A percentile compares a stretch with the other conserved stretches of the same genome.
Conservation (phyloP, 306 rosid genomes). For the Gleditsia sinensis region DNA sequence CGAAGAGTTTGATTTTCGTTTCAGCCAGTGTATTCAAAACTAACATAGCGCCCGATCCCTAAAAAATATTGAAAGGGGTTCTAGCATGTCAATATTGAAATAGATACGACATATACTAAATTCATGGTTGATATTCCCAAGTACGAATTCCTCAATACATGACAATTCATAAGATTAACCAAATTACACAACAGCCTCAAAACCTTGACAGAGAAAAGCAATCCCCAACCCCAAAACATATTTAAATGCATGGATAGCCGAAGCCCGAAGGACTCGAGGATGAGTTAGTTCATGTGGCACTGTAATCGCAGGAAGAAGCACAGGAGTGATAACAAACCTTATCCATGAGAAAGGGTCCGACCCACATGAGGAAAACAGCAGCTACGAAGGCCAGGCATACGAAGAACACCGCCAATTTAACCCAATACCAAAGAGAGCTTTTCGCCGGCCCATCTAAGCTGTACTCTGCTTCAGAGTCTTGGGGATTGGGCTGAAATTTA, state of each 20-base stretch:
- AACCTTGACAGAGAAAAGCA: conserved; percentile 19
- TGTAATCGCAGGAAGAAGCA: not conserved
- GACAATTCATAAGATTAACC: not conserved
- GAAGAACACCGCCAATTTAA: conserved; percentile 54
- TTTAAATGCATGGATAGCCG: conserved; percentile 17
- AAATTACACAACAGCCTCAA: not conserved
- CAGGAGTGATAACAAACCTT: conserved; percentile 57
- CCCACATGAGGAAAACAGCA: conserved; percentile 72
- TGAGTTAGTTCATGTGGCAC: no score
- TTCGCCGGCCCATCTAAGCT: conserved; percentile 30
- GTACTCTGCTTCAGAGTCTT: conserved; percentile 32
- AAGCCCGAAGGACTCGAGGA: not conserved
- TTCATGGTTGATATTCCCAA: not conserved
- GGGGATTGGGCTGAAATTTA: conserved; percentile 44
- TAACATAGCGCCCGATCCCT: not conserved
- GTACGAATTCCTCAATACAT: no score
- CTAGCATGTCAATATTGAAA: not conserved
- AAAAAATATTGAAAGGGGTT: not conserved
- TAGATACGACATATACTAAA: not conserved
- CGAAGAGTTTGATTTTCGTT: not conserved
- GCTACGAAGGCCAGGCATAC: conserved; percentile 61
- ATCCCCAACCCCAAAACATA: conserved; percentile 17
- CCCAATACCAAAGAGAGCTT: conserved; percentile 64
- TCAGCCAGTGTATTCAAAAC: not conserved
- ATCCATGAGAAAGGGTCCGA: conserved; percentile 81